A percentile compares a stretch with the other conserved stretches of the same genome.
Evolutionary conservation across 2,329 filamentous ascomycete species (phyloP).

Genomic region (Colletotrichum cordylinicola): DNA sequence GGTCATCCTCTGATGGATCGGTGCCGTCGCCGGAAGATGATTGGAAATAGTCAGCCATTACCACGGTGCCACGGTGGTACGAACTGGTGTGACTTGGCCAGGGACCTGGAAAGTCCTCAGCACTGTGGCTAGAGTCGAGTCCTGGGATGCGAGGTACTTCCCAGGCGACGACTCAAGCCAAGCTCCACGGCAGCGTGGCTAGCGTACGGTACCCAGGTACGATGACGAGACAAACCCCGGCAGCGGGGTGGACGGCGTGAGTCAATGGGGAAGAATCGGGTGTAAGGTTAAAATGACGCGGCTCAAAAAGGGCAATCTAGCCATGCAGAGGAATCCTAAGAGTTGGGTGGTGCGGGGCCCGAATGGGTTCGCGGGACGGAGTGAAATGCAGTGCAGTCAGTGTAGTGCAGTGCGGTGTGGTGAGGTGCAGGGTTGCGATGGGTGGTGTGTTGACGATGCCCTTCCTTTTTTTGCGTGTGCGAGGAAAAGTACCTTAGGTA

Average conservation of each 20-base stretch:
- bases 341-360: not conserved
- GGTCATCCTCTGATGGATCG: not conserved
- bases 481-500: not conserved
- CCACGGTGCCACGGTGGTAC: not conserved
- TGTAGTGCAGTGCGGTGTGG: not conserved
- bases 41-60: not conserved
- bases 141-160: not conserved
- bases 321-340: not conserved
- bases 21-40: not conserved
- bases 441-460: not conserved
- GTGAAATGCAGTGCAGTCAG: not conserved
- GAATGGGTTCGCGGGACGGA: not conserved
- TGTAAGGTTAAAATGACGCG: slow-evolving; percentile 12
- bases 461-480: not conserved
- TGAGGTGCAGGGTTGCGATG: not conserved
- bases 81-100: not conserved
- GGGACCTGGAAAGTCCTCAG: not conserved
- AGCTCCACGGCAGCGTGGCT: not conserved
- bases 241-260: slow-evolving; percentile 5
- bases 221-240: not conserved
- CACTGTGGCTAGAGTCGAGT: not conserved
- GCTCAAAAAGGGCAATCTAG: not conserved
- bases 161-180: not conserved
- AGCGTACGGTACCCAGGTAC: not conserved
- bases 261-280: not conserved